Percentiles rank a stretch among this genome's conserved stretches.
Evolutionary conservation across 1,284 basidiomycete genomes (phyloP).

Genomic region (Microbotryum intermedium): DNA sequence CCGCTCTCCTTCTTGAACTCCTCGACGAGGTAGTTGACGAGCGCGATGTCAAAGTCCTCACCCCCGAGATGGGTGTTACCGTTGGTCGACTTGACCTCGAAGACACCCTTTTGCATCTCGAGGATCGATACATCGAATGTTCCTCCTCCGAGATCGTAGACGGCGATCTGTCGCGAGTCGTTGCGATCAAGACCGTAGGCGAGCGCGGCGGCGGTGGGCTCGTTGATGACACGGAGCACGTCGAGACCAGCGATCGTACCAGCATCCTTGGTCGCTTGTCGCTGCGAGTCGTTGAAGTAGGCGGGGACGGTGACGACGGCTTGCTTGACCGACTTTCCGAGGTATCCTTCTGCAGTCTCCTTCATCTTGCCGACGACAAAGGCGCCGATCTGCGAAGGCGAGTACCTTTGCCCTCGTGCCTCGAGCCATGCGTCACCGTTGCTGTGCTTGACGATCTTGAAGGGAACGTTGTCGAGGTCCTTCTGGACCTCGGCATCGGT

Average conservation of each 20-base stretch:
- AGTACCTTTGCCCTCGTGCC: constrained; percentile 52
- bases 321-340: constrained; percentile 89
- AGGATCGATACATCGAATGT: constrained; percentile 97
- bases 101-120: constrained; percentile 98
- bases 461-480: constrained; percentile 55
- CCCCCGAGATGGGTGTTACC: constrained; percentile 98
- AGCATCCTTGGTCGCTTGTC: constrained; percentile 96
- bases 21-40: constrained; percentile 76
- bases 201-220: constrained; percentile 94
- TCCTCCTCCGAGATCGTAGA: constrained; percentile 91
- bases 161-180: constrained; percentile 81
- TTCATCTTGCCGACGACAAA: constrained; percentile 88
- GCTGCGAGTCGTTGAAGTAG: constrained; percentile 98
- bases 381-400: constrained; percentile 59
- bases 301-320: constrained; percentile 90
- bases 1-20: constrained; percentile 93
- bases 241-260: constrained; percentile 95
- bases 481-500: constrained; percentile 87
- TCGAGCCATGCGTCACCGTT: constrained; percentile 66
- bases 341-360: constrained; percentile 84
- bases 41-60: constrained; percentile 87
- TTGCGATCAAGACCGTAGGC: constrained; percentile 86
- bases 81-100: constrained; percentile 98
- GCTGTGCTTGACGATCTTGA: constrained; percentile 59
- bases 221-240: constrained; percentile 96